Percentiles rank a stretch among this genome's conserved stretches.
Evolutionary conservation across 768 basidiomycete genomes (phyloP).

Genomic region (Kwoniella botswanensis): DNA sequence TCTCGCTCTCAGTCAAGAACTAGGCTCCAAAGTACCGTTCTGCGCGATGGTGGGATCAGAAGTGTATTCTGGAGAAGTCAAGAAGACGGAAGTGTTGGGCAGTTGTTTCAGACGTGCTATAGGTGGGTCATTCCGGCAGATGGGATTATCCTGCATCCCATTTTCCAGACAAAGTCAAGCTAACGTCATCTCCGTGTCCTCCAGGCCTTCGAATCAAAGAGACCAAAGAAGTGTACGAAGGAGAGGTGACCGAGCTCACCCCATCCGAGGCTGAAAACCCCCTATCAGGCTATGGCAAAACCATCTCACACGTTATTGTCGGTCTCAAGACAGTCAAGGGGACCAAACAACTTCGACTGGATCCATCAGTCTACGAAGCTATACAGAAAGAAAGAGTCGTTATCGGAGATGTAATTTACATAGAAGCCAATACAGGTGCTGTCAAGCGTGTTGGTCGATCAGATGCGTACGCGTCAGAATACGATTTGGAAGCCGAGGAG

Average conservation of each 20-base stretch:
- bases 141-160: no score
- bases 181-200: background rate
- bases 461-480: constrained; percentile 96
- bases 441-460: constrained; percentile 96
- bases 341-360: constrained; percentile 90
- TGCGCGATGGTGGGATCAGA: constrained; percentile 99
- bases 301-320: constrained; percentile 95
- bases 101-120: constrained; percentile 95
- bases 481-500: constrained; percentile 96
- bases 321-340: constrained; percentile 93
- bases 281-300: constrained; percentile 95
- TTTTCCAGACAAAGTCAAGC: background rate
- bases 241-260: constrained; percentile 95
- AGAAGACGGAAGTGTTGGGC: constrained; percentile 97
- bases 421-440: constrained; percentile 90
- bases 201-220: constrained; percentile 96
- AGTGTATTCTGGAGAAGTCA: constrained; percentile 95
- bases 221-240: constrained; percentile 98
- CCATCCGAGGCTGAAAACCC: constrained; percentile 97
- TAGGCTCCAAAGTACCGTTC: constrained; percentile 93
- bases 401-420: constrained; percentile 95
- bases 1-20: constrained; percentile 90
- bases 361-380: constrained; percentile 94
- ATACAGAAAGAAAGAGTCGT: constrained; percentile 97
- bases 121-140: constrained; percentile 64